Evolutionary conservation across 2,329 filamentous ascomycete genomes (phyloP).

Genomic region (Gliomastix tumulicola): DNA sequence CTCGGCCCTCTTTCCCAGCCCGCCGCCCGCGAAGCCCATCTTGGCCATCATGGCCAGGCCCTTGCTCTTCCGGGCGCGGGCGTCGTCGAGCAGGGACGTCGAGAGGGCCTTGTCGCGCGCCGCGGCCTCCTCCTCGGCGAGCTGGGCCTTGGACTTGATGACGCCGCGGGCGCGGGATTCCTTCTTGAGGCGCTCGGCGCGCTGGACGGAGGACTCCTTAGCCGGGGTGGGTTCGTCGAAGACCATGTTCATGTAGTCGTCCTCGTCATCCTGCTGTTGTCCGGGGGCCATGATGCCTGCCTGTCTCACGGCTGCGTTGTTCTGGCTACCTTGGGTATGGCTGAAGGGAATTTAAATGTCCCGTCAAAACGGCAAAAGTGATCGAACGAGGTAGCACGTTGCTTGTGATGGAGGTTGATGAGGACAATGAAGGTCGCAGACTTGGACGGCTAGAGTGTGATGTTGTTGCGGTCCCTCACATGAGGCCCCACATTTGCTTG

Average conservation of each 20-base stretch:
- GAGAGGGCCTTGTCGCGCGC: slow-evolving; percentile 71
- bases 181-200: slow-evolving; percentile 44
- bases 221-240: slow-evolving; percentile 61
- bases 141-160: slow-evolving; percentile 75
- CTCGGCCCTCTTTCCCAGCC: slow-evolving; percentile 55
- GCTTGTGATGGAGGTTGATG: no score
- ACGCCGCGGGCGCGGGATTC: slow-evolving; percentile 62
- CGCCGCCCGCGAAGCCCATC: slow-evolving; percentile 80
- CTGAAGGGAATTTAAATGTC: no score
- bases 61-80: slow-evolving; percentile 61
- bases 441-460: no score
- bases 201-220: slow-evolving; percentile 46
- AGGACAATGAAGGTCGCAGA: no score
- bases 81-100: slow-evolving; percentile 60
- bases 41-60: slow-evolving; percentile 95
- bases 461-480: no score
- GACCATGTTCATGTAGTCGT: slow-evolving; percentile 97
- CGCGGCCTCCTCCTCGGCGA: slow-evolving; percentile 64
- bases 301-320: no score
- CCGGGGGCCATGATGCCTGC: no score
- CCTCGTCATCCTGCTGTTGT: slow-evolving; percentile 55
- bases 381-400: no score
- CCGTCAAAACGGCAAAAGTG: no score
- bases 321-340: no score
- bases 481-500: no score